Percentiles rank a stretch among this genome's conserved stretches.
Evolutionary conservation across 1,139 yeast species (phyloP).

Genomic region (Saccharomyces hybrid): DNA sequence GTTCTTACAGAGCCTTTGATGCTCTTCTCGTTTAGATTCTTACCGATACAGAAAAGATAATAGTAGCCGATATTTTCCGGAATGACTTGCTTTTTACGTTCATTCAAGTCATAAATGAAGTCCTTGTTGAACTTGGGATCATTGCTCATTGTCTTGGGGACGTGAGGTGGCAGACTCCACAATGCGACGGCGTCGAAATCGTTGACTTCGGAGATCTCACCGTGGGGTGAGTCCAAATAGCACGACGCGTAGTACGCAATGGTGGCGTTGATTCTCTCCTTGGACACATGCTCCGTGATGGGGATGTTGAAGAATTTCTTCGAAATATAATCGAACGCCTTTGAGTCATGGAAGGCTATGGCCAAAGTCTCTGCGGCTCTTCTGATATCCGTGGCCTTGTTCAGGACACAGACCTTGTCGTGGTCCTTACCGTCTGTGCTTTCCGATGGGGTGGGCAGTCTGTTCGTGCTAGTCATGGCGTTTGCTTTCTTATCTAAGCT

Average conservation of each 20-base stretch:
- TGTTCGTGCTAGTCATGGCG: neutral
- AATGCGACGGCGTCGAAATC: conserved; percentile 30
- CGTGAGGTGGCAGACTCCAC: conserved; percentile 25
- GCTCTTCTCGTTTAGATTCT: conserved; percentile 20
- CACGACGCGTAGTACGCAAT: conserved; percentile 6
- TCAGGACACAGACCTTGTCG: neutral
- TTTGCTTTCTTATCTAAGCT: neutral
- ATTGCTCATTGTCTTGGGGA: conserved; percentile 21
- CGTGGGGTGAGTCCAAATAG: conserved; percentile 19
- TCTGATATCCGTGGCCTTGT: conserved; percentile 15
- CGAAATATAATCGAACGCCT: conserved; percentile 24
- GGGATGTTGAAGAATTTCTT: conserved; percentile 26
- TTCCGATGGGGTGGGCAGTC: neutral
- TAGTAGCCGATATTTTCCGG: conserved; percentile 25
- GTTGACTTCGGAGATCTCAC: conserved; percentile 28
- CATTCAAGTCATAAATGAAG: conserved; percentile 21
- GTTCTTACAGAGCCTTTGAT: conserved; percentile 29
- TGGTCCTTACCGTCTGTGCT: neutral
- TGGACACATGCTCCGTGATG: conserved; percentile 17
- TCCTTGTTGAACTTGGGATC: conserved; percentile 26
- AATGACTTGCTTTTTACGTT: conserved; percentile 17
- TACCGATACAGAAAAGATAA: conserved; percentile 29
- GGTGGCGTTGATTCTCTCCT: conserved; percentile 19
- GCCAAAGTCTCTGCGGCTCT: conserved; percentile 22
- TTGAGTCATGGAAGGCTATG: conserved; percentile 24